Evolutionary conservation across 345 rosid species (phyloP), one percentile per base, ranked within the genome.

Genomic region (Citrus maxima): DNA sequence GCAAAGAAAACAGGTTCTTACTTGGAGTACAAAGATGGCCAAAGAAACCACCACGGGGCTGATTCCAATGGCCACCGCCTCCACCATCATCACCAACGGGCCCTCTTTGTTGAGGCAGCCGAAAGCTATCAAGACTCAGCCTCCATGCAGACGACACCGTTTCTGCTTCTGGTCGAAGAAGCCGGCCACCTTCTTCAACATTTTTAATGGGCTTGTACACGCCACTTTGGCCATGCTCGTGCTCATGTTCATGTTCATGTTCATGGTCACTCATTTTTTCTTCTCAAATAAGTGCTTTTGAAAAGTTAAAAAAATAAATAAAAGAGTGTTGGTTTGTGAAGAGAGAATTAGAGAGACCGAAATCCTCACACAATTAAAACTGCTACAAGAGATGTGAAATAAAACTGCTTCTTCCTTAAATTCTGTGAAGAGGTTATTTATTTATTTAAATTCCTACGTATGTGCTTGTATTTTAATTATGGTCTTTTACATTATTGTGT

Each of bases 51-150:
- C 62, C 27, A 32, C 10, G 65, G 24, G 40, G 51, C 16, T 7
- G 65, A 66, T 21, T 21, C 12, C 28, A 40, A 35, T 28, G 16
- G 14, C 70, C 46, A 22, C 25, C 24, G 7, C 40, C 68, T 6
- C 12, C 49, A 2, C 14, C 8, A 21, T 4, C 13, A 9, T 19
- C 54, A 24, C 59, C 49, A 54, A 68, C 9, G 72, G 46, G 19
- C 64, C 73, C n/a, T 71, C 60, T 25, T 76, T 24, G 84, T 37
- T 72, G 83, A 21, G 85, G 84, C 22, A 89, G 71, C 16, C 87
- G 87, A 76, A 85, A 89, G 14, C 80, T 76, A 34, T 89, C 85
- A 73, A 89, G 84, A 28, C 74, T 81, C 72, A 89, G 86, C 77
- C 88, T 85, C 90, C 92, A 89, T 54, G 91, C 75, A 55, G 86